Evolutionary conservation across 768 basidiomycete genomes (phyloP).

Genomic region (Paxillus rubicundulus): DNA sequence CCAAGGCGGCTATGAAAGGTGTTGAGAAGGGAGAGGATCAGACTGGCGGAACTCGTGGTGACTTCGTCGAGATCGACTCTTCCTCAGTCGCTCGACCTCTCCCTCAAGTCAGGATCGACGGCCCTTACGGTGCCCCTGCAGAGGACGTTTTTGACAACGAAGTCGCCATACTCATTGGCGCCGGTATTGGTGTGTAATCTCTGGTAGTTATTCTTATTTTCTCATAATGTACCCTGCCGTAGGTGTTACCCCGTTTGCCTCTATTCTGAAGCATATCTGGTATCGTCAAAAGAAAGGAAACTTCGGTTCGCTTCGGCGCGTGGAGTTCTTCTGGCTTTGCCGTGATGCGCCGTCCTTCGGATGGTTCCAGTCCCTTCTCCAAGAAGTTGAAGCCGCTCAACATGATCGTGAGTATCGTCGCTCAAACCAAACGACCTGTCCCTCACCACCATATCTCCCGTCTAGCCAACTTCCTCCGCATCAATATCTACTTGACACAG

Average conservation of each 20-base stretch:
- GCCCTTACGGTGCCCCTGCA: slow-evolving; percentile 90
- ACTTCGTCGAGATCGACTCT: slow-evolving; percentile 78
- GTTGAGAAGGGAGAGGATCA: slow-evolving; percentile 56
- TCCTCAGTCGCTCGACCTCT: slow-evolving; percentile 47
- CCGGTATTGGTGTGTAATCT: slow-evolving; percentile 76
- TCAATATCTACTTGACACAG: slow-evolving; percentile 88
- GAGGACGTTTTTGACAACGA: slow-evolving; percentile 86
- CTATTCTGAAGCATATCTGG: slow-evolving; percentile 95
- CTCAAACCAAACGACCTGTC: not conserved
- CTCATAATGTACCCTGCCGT: slow-evolving; percentile 1
- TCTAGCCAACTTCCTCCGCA: slow-evolving; percentile 85
- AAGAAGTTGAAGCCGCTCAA: slow-evolving; percentile 86
- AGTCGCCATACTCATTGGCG: slow-evolving; percentile 89
- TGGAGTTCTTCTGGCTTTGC: slow-evolving; percentile 95
- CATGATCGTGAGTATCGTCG: slow-evolving; percentile 67
- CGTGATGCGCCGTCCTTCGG: slow-evolving; percentile 96
- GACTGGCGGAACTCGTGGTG: slow-evolving; percentile 54
- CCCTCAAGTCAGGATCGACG: slow-evolving; percentile 77
- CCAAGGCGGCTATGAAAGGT: slow-evolving; percentile 75
- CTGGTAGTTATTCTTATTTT: not conserved
- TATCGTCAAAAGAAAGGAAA: slow-evolving; percentile 80
- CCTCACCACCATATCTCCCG: slow-evolving; percentile 11
- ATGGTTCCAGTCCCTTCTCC: slow-evolving; percentile 91
- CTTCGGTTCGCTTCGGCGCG: slow-evolving; percentile 77
- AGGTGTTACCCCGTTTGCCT: slow-evolving; percentile 94